Evolutionary conservation across 345 rosid genomes (phyloP), one percentile per base, ranked within the genome.

Genomic region (Hibiscus mutabilis): DNA sequence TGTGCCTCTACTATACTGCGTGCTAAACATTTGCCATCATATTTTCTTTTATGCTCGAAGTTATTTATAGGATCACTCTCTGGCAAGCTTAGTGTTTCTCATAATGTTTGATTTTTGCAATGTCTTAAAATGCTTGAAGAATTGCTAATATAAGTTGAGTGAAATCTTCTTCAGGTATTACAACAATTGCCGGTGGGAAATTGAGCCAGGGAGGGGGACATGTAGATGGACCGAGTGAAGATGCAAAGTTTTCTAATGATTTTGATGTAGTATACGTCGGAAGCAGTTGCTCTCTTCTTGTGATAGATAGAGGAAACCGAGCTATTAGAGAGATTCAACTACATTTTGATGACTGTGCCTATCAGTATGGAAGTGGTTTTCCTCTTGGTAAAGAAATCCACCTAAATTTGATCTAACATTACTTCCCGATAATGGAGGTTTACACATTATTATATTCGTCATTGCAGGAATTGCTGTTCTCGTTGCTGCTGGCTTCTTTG

Each of bases 111-210:
- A 65, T 0, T 47, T 47, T 66, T 49, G 37, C 19, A 67, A 47
- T 25, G 16, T 10, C 24, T 49, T 47, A 49, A 47, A 16, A 25
- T 47, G 40, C 53, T 67, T 2, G 5, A 49, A 49, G 42, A 14
- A 25, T 66, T 68, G 40, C 69, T 74, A 31, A 74, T 68, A 47
- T 46, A 37, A 58, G 69, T 64, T 55, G 56, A 58, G 66, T 64
- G 62, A 60, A 49, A 57, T 79, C 52, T 52, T 60, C 25, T 82
- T 70, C 74, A 95, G 99, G 97, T 74, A 90, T 95, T 60, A 92
- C 97, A 66, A 95, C 99, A n/a, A 90, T 95, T 69, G 99, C 99
- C 59, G 98, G 99, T 44, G 99, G 99, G 3, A 95, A 90, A 81
- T 79, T 76, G 72, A 75, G 83, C 68, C 86, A 86, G 21, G 94